Conservation (phyloP, 441 rosid species). For the Omphalea diandra region DNA sequence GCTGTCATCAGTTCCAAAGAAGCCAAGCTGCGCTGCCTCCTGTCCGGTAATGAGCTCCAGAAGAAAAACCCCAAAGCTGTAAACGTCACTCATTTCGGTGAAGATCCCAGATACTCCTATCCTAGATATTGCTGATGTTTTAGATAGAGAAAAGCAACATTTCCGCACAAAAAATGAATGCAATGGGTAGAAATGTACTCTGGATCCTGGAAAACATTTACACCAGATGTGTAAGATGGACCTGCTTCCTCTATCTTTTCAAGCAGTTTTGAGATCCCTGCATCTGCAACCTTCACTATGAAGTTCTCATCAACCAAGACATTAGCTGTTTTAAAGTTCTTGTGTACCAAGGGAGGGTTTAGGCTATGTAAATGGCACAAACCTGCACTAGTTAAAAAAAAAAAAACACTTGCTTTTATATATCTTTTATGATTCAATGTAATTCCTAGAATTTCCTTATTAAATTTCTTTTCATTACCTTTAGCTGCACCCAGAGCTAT, state of each 20-base stretch:
- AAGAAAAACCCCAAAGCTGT: constrained; percentile 70
- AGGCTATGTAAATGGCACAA: constrained; percentile 54
- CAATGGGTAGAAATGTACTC: constrained; percentile 43
- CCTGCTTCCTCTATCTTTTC: constrained; percentile 52
- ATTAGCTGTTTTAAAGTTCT: constrained; percentile 60
- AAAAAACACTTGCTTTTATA: constrained; percentile 18
- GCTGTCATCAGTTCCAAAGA: constrained; percentile 38
- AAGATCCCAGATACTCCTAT: constrained; percentile 31
- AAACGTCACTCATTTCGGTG: constrained; percentile 50
- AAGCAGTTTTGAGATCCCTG: constrained; percentile 44
- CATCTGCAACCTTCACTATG: constrained; percentile 59
- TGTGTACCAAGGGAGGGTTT: constrained; percentile 58
- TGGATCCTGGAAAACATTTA: constrained; percentile 46
- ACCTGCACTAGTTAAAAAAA: constrained; percentile 49
- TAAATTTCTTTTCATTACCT: constrained; percentile 39
- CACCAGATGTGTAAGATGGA: constrained; percentile 40
- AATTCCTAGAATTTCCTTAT: constrained; percentile 3
- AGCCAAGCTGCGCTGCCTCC: constrained; percentile 30
- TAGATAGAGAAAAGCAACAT: constrained; percentile 3
- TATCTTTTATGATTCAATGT: background rate
- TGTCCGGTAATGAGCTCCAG: constrained; percentile 59
- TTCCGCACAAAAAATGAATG: constrained; percentile 9
- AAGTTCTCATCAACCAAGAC: constrained; percentile 66
- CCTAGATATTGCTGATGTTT: constrained; percentile 32
- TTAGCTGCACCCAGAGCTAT: constrained; percentile 69